Base-by-base conservation (phyloP, 257 asterid genomes). In the Scutellaria barbata region DNA sequence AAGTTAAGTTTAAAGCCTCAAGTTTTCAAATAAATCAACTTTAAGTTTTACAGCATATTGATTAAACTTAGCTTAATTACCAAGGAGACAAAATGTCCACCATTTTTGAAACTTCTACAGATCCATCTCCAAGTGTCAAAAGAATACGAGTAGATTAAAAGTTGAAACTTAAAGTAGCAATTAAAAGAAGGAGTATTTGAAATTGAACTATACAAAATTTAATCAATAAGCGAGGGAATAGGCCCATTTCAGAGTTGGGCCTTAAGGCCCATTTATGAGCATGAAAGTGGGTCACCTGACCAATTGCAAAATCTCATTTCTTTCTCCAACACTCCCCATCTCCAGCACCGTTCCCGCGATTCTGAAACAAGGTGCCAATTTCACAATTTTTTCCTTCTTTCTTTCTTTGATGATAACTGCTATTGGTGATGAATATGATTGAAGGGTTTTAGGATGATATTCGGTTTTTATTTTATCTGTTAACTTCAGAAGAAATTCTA, bases 331-430 rank as follows among this genome's bases (percentile, higher is more conserved):
- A 35, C 50, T 48, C n/a, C 47, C 20, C 4, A n/a, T 25, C 61
- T 3, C 35, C 4, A 30, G 5, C 43, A 59, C 4, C 13, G 41
- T 55, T 48, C 35, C 33, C 4, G 55, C 14, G 20, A 10, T 43
- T 53, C 54, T 22, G 5, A 9, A 10, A 54, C 63, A 64, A 63
- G 72, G 77, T 73, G 37, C 41, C 55, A 41, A 51, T 25, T 10
- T 52, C 11, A 51, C 45, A 20, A 39, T 41, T 53, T 42, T 14
- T 46, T 6, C 3, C 3, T 25, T 25, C 3, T 25, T 25, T 22
- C 25, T 0, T 1, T 22, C 25, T 55, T 42, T 4, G 6, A 8
- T 68, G 55, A 4, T 7, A 45, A 58, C 10, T 59, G 41, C 12
- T 16, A 16, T 22, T 57, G 48, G 22, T 45, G 59, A 58, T 25